Conservation (phyloP, 2,329 filamentous ascomycete species). For the Sphaceloma murrayae region DNA sequence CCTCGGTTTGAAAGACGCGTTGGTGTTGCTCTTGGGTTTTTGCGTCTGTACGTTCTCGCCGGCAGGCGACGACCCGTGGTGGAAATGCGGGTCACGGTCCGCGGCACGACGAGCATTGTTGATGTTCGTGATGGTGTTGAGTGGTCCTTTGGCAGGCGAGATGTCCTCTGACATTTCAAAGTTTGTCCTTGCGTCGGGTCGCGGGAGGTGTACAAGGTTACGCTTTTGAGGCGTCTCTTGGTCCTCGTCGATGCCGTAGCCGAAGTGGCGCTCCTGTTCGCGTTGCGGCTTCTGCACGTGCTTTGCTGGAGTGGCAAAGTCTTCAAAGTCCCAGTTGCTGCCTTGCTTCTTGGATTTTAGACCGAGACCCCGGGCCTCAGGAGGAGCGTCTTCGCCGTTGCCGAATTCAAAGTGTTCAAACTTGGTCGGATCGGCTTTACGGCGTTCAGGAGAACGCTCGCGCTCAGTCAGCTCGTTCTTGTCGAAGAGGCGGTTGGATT, state of each 20-base stretch:
- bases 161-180: conserved; percentile 76
- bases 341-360: conserved; percentile 40
- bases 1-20: background rate
- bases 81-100: conserved; percentile 70
- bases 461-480: conserved; percentile 40
- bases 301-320: conserved; percentile 79
- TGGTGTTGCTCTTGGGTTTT: conserved; percentile 9
- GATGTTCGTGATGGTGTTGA: conserved; percentile 61
- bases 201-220: conserved; percentile 54
- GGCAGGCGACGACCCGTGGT: conserved; percentile 47
- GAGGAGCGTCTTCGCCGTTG: conserved; percentile 45
- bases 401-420: conserved; percentile 80
- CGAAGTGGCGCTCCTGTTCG: conserved; percentile 64
- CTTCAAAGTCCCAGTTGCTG: conserved; percentile 78
- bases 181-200: conserved; percentile 70
- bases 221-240: conserved; percentile 50
- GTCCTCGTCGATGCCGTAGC: conserved; percentile 64
- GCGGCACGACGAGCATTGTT: conserved; percentile 65
- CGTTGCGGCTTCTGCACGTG: conserved; percentile 52
- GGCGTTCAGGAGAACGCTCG: conserved; percentile 33
- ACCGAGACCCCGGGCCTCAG: conserved; percentile 26
- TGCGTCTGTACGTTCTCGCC: conserved; percentile 39
- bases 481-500: conserved; percentile 47
- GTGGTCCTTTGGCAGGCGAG: conserved; percentile 40
- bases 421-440: conserved; percentile 64